Base-by-base conservation (phyloP, 2,329 filamentous ascomycete species). In the Botrytis byssoidea region DNA sequence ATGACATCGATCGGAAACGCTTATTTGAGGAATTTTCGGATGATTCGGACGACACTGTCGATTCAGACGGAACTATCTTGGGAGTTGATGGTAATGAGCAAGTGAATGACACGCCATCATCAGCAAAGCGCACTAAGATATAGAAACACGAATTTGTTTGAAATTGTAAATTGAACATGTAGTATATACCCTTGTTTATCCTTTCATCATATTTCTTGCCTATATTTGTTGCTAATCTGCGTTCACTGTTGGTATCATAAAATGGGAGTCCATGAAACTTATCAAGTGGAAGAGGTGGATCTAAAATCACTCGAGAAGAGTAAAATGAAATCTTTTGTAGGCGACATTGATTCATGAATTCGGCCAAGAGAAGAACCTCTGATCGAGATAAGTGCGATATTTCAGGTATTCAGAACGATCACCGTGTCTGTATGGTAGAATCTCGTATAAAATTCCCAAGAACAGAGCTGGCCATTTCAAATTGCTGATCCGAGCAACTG, bases 11-110 rank as follows among this genome's bases (percentile, higher is more conserved):
- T 25, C 42, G 20, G n/a, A 40, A 68, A 68, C 29, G 48, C 37
- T n/a, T 16, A 37, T 18, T 68, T 25, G 40, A 68, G 25, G 51
- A 72, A 25, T 14, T 60, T 5, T 72, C 40, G n/a, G 71, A 68
- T 48, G 71, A 68, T 40, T 60, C 71, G 20, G 71, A 68, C 35
- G 32, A 71, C 42, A 71, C 46, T n/a, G 60, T 46, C 8, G 40
- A 48, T 46, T 59, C n/a, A 8, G 46, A 73, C 14, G 16, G 29
- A 25, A 20, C 29, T 1, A 16, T 35, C 4, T 4, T 37, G 12
- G 8, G 42, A 22, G 57, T n/a, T 22, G 20, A 29, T 9, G 59
- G 16, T 29, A 18, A 44, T 10, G 22, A 35, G 14, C 18, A 14
- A 48, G 12, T 59, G 9, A 10, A 40, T 32, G 32, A 61, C 3